phyloP scores from a whole-genome alignment of 768 basidiomycete species.

The Cyathus striatus region DNA sequence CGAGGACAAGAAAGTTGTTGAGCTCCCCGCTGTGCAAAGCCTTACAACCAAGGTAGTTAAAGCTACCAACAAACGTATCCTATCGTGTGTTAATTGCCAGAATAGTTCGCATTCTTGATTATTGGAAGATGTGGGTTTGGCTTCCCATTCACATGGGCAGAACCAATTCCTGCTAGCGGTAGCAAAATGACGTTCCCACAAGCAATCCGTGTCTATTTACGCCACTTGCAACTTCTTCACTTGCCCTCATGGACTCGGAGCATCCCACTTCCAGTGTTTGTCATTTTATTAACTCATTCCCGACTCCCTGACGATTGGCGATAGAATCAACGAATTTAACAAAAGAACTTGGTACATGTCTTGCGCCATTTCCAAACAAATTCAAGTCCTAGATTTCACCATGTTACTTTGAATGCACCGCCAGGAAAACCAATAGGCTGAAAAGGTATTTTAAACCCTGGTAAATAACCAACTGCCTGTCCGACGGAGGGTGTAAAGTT shows the following conservation, averaged over 20 bases:
- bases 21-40: background rate
- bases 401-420: background rate
- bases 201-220: background rate
- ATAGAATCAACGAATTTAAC: too few relatives aligned
- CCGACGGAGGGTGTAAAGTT: too few relatives aligned
- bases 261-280: background rate
- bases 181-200: background rate
- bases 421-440: background rate
- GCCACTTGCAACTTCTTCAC: background rate
- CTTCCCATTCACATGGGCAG: background rate
- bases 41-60: background rate
- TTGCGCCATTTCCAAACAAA: background rate
- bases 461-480: background rate
- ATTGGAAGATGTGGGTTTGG: background rate
- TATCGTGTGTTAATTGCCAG: background rate
- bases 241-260: background rate
- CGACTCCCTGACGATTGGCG: too few relatives aligned
- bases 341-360: background rate
- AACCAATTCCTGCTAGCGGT: background rate
- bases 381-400: background rate
- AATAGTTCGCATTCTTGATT: background rate
- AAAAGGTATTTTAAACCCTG: background rate
- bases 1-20: background rate
- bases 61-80: background rate
- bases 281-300: too few relatives aligned